phyloP scores from a whole-genome alignment of 768 basidiomycete species.

The Auriscalpium orientale region DNA sequence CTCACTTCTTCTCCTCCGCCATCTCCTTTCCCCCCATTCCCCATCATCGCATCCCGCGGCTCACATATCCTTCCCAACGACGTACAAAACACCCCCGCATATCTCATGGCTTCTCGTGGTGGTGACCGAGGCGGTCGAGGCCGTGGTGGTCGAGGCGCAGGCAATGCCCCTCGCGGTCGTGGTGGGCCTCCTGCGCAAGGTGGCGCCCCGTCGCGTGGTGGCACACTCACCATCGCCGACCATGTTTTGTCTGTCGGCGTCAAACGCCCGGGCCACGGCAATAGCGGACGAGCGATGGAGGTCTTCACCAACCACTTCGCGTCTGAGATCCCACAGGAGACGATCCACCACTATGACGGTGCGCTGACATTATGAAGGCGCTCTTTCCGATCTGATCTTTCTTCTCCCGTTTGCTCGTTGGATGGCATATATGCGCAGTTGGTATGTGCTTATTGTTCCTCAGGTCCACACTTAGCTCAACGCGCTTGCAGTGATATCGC shows the following conservation, averaged over 20 bases:
- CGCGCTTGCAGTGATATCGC: slow-evolving; percentile 45
- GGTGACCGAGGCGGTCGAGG: slow-evolving; percentile 1
- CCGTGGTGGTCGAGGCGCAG: slow-evolving; percentile 6
- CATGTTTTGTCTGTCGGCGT: slow-evolving; percentile 57
- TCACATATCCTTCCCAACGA: background rate
- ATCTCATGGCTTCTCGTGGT: background rate
- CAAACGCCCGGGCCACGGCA: slow-evolving; percentile 57
- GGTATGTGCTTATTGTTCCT: slow-evolving; percentile 27
- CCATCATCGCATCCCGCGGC: background rate
- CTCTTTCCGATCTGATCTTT: background rate
- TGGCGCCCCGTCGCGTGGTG: slow-evolving; percentile 24
- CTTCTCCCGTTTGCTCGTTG: background rate
- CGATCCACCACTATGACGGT: slow-evolving; percentile 80
- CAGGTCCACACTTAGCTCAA: background rate
- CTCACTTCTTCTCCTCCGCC: background rate
- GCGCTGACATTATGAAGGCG: slow-evolving; percentile 17
- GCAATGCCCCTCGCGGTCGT: slow-evolving; percentile 15
- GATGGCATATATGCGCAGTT: slow-evolving; percentile 24
- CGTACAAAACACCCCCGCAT: background rate
- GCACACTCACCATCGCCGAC: slow-evolving; percentile 21
- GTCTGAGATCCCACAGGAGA: slow-evolving; percentile 49
- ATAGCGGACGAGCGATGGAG: slow-evolving; percentile 37
- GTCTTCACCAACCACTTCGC: slow-evolving; percentile 57
- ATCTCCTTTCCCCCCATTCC: background rate
- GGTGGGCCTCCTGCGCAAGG: slow-evolving; percentile 18